phyloP scores from a whole-genome alignment of 2,329 filamentous ascomycete genomes.

The Aureobasidium sp. region DNA sequence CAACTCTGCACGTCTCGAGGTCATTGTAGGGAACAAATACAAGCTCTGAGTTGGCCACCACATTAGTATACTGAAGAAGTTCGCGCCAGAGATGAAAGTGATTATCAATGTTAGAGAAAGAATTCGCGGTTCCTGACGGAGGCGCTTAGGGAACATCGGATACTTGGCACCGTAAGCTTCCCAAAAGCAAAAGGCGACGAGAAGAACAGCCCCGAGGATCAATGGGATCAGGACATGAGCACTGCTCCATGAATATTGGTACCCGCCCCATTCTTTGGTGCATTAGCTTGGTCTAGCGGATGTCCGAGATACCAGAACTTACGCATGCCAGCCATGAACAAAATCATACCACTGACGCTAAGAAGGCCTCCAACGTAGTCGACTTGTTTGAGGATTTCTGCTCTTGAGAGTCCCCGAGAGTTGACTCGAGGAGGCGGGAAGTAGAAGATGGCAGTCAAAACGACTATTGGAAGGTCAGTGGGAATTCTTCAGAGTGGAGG shows the following conservation, averaged over 20 bases:
- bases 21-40: neutral
- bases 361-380: slow-evolving; percentile 48
- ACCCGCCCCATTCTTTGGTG: slow-evolving; percentile 21
- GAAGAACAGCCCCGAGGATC: slow-evolving; percentile 27
- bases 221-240: slow-evolving; percentile 30
- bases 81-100: slow-evolving; percentile 35
- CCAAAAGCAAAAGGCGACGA: slow-evolving; percentile 30
- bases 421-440: slow-evolving; percentile 45
- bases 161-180: slow-evolving; percentile 26
- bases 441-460: slow-evolving; percentile 48
- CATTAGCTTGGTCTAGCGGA: slow-evolving; percentile 15
- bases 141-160: slow-evolving; percentile 30
- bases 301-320: neutral
- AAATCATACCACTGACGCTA: slow-evolving; percentile 43
- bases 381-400: slow-evolving; percentile 39
- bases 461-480: slow-evolving; percentile 33
- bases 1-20: neutral
- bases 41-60: slow-evolving; percentile 61
- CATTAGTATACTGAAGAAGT: slow-evolving; percentile 37
- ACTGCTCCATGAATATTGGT: slow-evolving; percentile 28
- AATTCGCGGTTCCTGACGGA: slow-evolving; percentile 29
- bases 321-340: slow-evolving; percentile 44
- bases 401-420: slow-evolving; percentile 33
- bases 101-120: slow-evolving; percentile 33
- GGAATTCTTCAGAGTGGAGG: neutral